Evolutionary conservation across 306 rosid genomes (phyloP), one percentile per base, ranked within the genome.

Genomic region (Arachis hypogaea): DNA sequence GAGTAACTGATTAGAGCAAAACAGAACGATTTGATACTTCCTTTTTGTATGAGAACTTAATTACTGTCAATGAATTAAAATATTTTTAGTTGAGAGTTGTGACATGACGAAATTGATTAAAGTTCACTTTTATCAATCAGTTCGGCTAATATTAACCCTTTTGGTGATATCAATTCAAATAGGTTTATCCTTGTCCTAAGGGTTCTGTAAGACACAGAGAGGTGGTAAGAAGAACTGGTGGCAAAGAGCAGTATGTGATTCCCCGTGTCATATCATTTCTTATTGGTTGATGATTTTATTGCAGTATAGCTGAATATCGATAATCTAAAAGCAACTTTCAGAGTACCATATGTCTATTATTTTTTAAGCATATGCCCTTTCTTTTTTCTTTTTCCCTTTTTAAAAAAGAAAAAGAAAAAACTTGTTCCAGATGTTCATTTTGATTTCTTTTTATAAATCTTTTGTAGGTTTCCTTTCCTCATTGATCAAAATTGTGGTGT

Each of bases 121-220:
- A 62, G 14, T 69, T 69, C 58, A 63, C 50, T 71, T 59, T 16
- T 82, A 40, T 52, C 30, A 40, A 63, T 63, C 61, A 38, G 46
- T 28, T 45, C 41, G 66, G 75, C 76, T 79, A 33, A 81, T 30
- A 30, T 77, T 42, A 79, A 75, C 62, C 59, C 46, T 72, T 33
- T 75, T 59, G 80, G 70, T 47, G 14, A 69, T 67, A 76, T 83
- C 43, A 71, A 71, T 33, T 33, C 38, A 33, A 33, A 33, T 84
- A 87, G 98, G 96, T 93, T 71, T 93, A 83, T 83, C 98, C 98
- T 78, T 93, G 98, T 85, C 98, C 98, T 43, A 93, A 90, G 78
- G 98, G 97, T 72, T 93, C 98, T 36, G 54, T 82, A 72, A 87
- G 93, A 76, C 93, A 93, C 73, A 86, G 97, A 79, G 92, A 93